phyloP scores from a whole-genome alignment of 2,329 filamentous ascomycete genomes.

The Malbranchea cinnamomea region DNA sequence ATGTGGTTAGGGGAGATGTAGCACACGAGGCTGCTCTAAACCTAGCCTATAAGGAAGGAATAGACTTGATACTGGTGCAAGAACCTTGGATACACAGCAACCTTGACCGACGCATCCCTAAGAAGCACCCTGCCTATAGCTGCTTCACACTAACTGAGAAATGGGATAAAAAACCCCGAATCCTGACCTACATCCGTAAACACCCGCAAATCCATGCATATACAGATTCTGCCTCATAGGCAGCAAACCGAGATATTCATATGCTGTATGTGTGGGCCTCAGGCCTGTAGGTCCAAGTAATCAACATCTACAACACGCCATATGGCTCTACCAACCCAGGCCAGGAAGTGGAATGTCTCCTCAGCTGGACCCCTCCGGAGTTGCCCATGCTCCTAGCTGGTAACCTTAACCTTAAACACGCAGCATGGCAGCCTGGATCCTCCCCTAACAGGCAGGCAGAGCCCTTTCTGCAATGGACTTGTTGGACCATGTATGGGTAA shows the following conservation, averaged over 20 bases:
- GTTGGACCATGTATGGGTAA: neutral
- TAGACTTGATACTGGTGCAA: neutral
- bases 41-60: neutral
- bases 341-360: neutral
- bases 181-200: conserved; percentile 2
- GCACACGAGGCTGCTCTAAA: conserved; percentile 1
- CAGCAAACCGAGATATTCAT: neutral
- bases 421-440: conserved; percentile 1
- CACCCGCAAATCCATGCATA: conserved; percentile 2
- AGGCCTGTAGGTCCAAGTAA: neutral
- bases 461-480: conserved; percentile 1
- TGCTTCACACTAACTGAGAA: conserved; percentile 1
- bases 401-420: conserved; percentile 1
- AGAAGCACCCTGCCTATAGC: conserved; percentile 1
- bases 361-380: neutral
- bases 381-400: neutral
- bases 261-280: neutral
- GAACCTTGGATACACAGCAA: neutral
- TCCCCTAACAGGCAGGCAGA: neutral
- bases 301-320: conserved; percentile 1
- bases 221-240: neutral
- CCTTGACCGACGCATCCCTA: neutral
- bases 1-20: neutral
- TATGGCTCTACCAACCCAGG: neutral
- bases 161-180: conserved; percentile 1